Evolutionary conservation across 192 early-diverging fungal species (phyloP), one percentile per base, ranked within the genome.

Genomic region (Podila epicladia): DNA sequence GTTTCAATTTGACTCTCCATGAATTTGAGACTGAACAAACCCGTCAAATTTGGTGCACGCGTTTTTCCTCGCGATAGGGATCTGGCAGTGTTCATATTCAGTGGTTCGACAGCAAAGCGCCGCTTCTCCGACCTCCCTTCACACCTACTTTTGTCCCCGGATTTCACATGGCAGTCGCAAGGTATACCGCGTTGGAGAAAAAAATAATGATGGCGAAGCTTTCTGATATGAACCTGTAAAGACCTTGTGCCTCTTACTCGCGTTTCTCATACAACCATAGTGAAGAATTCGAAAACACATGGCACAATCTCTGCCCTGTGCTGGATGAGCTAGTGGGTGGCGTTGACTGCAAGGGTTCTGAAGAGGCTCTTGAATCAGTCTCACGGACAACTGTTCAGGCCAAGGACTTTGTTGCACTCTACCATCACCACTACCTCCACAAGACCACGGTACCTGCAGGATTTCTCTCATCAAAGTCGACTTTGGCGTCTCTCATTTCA

Each of bases 41-140:
- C 41, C 41, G 15, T 15, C 35, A 37, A 37, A 37, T 0, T 45
- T 37, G 35, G 41, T 8, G 41, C 13, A 45, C 41, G 41, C 41
- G 41, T 17, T 45, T 17, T 45, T 15, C 41, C 41, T 15, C 15
- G 41, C 1, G 15, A 45, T 45, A 45, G 41, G 41, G 13, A 3
- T 4, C 41, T 4, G 64, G 37, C 1, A 69, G 65, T 24, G 65
- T 73, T 24, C 77, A 80, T 61, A 20, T 80, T 33, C 77, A 80
- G 32, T 80, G 77, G 77, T 73, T 64, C 28, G 57, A 69, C 50
- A 64, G 19, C 62, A 59, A 64, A 33, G 77, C 71, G 7, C 67
- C 77, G 28, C 70, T 80, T 13, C 67, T 80, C 13, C 70, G 77
- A n/a, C 77, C 77, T 33, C 77, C 77, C 19, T 80, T 80, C 13